Evolutionary conservation across 306 rosid species (phyloP), one percentile per base, ranked within the genome.

Genomic region (Quercus ilex): DNA sequence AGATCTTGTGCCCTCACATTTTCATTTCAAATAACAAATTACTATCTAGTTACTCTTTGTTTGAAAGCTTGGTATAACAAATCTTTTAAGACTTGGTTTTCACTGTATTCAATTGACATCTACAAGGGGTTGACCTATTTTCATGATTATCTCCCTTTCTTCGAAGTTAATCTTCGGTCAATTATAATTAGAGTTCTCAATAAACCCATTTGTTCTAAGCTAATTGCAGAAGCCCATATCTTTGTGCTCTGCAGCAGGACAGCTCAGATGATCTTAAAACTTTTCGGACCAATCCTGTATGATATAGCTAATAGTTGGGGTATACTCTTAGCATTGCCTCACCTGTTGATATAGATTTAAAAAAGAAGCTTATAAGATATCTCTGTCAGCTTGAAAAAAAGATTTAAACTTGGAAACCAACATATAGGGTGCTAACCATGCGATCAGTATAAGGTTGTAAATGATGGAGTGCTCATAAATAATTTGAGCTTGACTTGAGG

Each of bases 181-280:
- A 75, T 26, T 52, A 8, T 49, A 41, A 49, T 30, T 38, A 62
- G 74, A 15, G 28, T 28, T 67, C 62, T 69, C 26, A 57, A 31
- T 6, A 52, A 56, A 52, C 75, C 78, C 68, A 15, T 69, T 31
- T 69, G 28, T 72, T 69, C 52, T 63, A 28, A 43, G 77, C 51
- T 69, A 14, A 70, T 76, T 75, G 73, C 55, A 94, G 98, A 85
- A 92, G 95, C 31, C 99, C 93, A 35, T 90, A 91, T 87, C 53
- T 94, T 62, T 85, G 93, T 74, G 84, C 93, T 17, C 88, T 94
- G 89, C 97, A 94, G 84, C 97, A 90, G 82, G 99, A 94, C 81
- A 71, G 18, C 71, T 88, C 97, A 46, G 85, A 86, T 19, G 97
- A 92, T 83, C 93, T 94, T 81, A 87, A 91, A 71, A 81, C 57